phyloP scores from a whole-genome alignment of 768 basidiomycete genomes.

The Mycena capillaripes region DNA sequence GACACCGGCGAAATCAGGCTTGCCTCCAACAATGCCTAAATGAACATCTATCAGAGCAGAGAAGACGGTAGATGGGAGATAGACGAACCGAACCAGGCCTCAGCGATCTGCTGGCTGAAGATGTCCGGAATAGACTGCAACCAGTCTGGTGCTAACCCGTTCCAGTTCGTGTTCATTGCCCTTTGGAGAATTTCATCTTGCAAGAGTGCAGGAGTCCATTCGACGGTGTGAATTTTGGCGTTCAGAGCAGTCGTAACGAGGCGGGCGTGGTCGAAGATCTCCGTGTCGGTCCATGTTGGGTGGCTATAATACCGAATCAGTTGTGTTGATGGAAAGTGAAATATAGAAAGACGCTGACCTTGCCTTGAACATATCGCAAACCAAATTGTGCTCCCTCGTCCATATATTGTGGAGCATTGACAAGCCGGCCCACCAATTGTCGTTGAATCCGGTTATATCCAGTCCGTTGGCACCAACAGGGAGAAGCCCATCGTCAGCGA shows the following conservation, averaged over 20 bases:
- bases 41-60: neutral
- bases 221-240: slow-evolving; percentile 36
- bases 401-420: slow-evolving; percentile 30
- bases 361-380: slow-evolving; percentile 32
- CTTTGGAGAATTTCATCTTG: slow-evolving; percentile 18
- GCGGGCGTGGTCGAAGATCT: slow-evolving; percentile 33
- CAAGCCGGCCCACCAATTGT: slow-evolving; percentile 32
- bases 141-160: slow-evolving; percentile 28
- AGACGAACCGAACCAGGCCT: slow-evolving; percentile 14
- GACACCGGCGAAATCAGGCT: slow-evolving; percentile 30
- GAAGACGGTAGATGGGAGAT: no score
- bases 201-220: slow-evolving; percentile 33
- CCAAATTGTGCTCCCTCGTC: slow-evolving; percentile 31
- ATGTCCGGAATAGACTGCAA: slow-evolving; percentile 8
- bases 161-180: slow-evolving; percentile 29
- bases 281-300: slow-evolving; percentile 27
- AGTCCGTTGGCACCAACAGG: slow-evolving; percentile 25
- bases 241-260: slow-evolving; percentile 34
- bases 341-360: slow-evolving; percentile 1
- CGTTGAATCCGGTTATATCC: slow-evolving; percentile 25
- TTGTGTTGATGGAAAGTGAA: neutral
- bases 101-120: slow-evolving; percentile 21
- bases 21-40: slow-evolving; percentile 21
- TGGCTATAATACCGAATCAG: slow-evolving; percentile 2
- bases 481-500: slow-evolving; percentile 18